Conservation (phyloP, 768 basidiomycete species). For the Pleurotus djamor region DNA sequence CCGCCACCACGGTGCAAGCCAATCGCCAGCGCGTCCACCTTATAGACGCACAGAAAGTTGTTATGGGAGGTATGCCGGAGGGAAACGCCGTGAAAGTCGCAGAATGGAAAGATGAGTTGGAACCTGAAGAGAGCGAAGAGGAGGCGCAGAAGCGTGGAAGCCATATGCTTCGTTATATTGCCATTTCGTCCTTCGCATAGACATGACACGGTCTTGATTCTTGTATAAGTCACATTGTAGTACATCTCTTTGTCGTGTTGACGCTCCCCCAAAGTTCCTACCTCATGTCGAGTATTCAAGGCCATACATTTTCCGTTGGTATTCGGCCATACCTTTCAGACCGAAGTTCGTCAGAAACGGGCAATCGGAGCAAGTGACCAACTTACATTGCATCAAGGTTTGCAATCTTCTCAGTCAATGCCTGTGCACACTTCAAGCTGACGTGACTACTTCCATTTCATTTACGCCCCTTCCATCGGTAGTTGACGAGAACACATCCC, state of each 20-base stretch:
- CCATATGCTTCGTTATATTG: not conserved
- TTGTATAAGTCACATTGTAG: too few species aligned
- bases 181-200: not conserved
- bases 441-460: constrained; percentile 78
- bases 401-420: too few species aligned
- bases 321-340: too few species aligned
- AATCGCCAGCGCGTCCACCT: constrained; percentile 30
- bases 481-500: constrained; percentile 59
- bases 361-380: too few species aligned
- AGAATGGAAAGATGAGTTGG: constrained; percentile 13
- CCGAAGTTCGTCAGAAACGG: too few species aligned
- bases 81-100: not conserved
- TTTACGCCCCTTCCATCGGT: constrained; percentile 30
- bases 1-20: constrained; percentile 9
- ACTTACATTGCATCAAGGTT: too few species aligned
- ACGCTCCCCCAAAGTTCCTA: too few species aligned
- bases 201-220: not conserved
- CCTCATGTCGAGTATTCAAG: too few species aligned
- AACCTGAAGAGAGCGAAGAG: constrained; percentile 13
- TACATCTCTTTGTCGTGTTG: too few species aligned
- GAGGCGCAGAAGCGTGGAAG: constrained; percentile 6
- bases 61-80: constrained; percentile 21
- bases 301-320: too few species aligned
- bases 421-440: constrained; percentile 10
- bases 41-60: constrained; percentile 33